Percentiles rank a stretch among this genome's conserved stretches.
Evolutionary conservation across 768 basidiomycete species (phyloP).

Genomic region (Suillus sp.): DNA sequence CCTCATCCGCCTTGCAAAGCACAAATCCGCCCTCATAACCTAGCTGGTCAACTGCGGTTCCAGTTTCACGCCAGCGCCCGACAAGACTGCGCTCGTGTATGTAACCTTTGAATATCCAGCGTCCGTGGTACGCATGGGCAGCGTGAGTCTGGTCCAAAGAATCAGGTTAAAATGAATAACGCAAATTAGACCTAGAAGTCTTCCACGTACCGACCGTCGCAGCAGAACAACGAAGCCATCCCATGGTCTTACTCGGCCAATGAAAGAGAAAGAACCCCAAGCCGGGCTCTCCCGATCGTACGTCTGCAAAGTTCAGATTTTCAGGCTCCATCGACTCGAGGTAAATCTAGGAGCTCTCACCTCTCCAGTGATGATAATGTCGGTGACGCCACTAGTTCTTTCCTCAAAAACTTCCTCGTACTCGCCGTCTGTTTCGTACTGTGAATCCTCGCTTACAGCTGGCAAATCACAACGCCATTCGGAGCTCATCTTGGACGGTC

Average conservation of each 20-base stretch:
- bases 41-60: slow-evolving; percentile 38
- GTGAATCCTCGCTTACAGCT: slow-evolving; percentile 8
- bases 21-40: slow-evolving; percentile 56
- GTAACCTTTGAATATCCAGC: slow-evolving; percentile 57
- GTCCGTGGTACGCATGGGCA: slow-evolving; percentile 35
- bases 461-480: slow-evolving; percentile 30
- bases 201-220: slow-evolving; percentile 44
- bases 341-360: slow-evolving; percentile 30
- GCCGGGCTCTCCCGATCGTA: slow-evolving; percentile 45
- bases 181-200: neutral
- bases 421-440: slow-evolving; percentile 38
- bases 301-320: slow-evolving; percentile 34
- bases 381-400: slow-evolving; percentile 44
- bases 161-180: slow-evolving; percentile 11
- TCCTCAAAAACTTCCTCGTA: slow-evolving; percentile 43
- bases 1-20: slow-evolving; percentile 38
- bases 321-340: neutral
- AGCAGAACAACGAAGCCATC: slow-evolving; percentile 52
- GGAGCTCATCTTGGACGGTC: slow-evolving; percentile 14
- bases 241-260: slow-evolving; percentile 54
- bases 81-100: slow-evolving; percentile 51
- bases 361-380: slow-evolving; percentile 55
- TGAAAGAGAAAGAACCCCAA: slow-evolving; percentile 49
- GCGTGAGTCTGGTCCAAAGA: slow-evolving; percentile 37
- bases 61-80: slow-evolving; percentile 56